These are phyloP conservation scores for Gossypium raimondii DNA, from an alignment of 345 rosid genomes.

Conservation along the genomic window DNA sequence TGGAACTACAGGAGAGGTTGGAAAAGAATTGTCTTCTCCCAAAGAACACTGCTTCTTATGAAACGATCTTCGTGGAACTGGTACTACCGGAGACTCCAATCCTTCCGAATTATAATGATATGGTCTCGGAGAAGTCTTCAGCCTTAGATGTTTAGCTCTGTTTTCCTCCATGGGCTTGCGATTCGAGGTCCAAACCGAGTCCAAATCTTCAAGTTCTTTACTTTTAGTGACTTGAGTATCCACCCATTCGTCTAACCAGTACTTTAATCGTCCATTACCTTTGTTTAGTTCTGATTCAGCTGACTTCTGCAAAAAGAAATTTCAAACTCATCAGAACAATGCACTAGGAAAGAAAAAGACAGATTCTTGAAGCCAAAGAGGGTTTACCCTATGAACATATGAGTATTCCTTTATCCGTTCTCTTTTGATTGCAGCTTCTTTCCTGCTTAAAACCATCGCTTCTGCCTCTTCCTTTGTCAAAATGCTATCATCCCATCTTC, in stretches of 20 bases:
- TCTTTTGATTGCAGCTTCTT: conserved; percentile 61
- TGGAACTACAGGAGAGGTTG: conserved; percentile 43
- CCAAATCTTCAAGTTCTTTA: conserved; percentile 76
- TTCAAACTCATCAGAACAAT: conserved; percentile 12
- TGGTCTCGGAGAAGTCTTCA: conserved; percentile 35
- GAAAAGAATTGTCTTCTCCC: conserved; percentile 55
- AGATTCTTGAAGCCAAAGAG: not conserved
- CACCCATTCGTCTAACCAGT: conserved; percentile 91
- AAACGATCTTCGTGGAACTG: conserved; percentile 38
- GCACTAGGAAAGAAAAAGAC: not conserved
- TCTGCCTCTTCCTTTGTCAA: conserved; percentile 75
- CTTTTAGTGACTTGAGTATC: conserved; percentile 66
- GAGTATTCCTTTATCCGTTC: conserved; percentile 64
- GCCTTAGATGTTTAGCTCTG: conserved; percentile 35
- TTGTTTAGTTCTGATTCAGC: conserved; percentile 66
- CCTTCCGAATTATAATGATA: conserved; percentile 23
- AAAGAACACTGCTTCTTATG: conserved; percentile 56
- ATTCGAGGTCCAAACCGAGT: conserved; percentile 40
- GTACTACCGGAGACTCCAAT: conserved; percentile 28
- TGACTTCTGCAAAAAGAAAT: conserved; percentile 45
- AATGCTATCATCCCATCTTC: conserved; percentile 82
- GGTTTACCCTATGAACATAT: conserved; percentile 58
- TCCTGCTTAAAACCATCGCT: conserved; percentile 57
- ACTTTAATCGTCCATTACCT: conserved; percentile 63
- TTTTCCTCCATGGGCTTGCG: conserved; percentile 37